Base-by-base conservation (phyloP, 2,329 filamentous ascomycete species). In the Zasmidium cellare region DNA sequence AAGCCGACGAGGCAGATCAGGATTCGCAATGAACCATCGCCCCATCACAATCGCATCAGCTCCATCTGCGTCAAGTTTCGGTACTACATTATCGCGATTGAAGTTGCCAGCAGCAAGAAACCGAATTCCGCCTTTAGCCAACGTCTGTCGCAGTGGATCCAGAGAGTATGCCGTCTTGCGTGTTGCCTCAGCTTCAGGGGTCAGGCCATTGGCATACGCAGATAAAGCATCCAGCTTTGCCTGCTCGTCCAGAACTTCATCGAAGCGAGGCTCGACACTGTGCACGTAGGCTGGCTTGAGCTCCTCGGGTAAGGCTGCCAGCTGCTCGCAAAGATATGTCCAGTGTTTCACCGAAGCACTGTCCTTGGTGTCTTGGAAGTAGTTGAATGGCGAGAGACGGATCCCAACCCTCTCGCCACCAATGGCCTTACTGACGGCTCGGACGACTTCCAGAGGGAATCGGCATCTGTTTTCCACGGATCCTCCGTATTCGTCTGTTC, bases 291-390 rank as follows among this genome's bases (percentile, higher is more conserved):
- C 80, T 12, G 88, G 73, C 1, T 79, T 75, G 0, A 84, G 68
- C 16, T 74, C 68, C 38, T 76, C 78, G 3, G 83, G 73, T 46
- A 66, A 46, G 6, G 48, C 18, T 1, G 53, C 62, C 12, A 68
- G 63, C 20, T 80, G 76, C 35, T 73, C 65, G 45, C 84, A 78
- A 12, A 87, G 67, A 62, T 88, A 77, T 0, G 74, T 73, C 66
- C 88, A 90, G 60, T 89, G 85, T 0, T 84, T 80, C 9, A 82
- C 66, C 0, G 85, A 85, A 46, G 89, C 77, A 0, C 69, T 63
- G 82, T 88, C 87, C 24, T 75, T 74, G 82, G 88, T 68, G 38
- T 75, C 74, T 59, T 89, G 84, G 74, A 85, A 89, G 0, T 74
- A 72, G 53, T 79, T 82, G 74, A 80, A 88, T 0, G 87, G 87